Evolutionary conservation across 768 basidiomycete species (phyloP), one percentile per base, ranked within the genome.

Genomic region (Tricholomella constricta): DNA sequence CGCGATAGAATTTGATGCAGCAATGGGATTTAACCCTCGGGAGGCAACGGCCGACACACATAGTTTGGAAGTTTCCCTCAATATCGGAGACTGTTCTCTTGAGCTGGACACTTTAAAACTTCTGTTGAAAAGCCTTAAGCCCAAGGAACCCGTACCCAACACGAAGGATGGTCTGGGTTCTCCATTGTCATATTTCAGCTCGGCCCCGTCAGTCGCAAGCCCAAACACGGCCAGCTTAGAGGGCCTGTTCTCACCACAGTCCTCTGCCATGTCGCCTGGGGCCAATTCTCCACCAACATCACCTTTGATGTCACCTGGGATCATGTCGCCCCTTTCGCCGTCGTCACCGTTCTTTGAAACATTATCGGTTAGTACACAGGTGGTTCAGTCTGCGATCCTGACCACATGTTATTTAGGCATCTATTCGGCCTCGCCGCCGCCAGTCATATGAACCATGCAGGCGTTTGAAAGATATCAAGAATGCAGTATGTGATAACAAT

Each of bases 11-110:
- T 67, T 83, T 34, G 64, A 63, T 31, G 72, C 77, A n/a, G 80
- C 78, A 11, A 70, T 80, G 40, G 72, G 75, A 43, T 83, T 89
- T 61, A 81, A 79, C 65, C 86, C 87, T 5, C 78, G 79, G 54
- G 72, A 76, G 46, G 80, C 83, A 19, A 67, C 70, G 22, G 60
- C 86, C 27, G 78, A 86, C 52, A 69, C 75, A 3, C 77, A 81
- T 47, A 84, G 84, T 36, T 62, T 87, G 36, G 72, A 77, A 14
- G 67, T 72, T 4, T 69, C 67, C 4, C 60, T 86, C 31, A 72
- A 69, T 38, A 57, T 84, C 6, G 83, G 75, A 31, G 71, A 77
- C 43, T 71, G 81, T 40, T 69, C 71, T 19, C 51, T 82, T 3
- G 76, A 81, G 51, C 63, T 81, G 41, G 80, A 85, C 56, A 71